Percentiles rank a stretch among this genome's conserved stretches.
Evolutionary conservation across 2,329 filamentous ascomycete species (phyloP).

Genomic region (Nemania diffusa): DNA sequence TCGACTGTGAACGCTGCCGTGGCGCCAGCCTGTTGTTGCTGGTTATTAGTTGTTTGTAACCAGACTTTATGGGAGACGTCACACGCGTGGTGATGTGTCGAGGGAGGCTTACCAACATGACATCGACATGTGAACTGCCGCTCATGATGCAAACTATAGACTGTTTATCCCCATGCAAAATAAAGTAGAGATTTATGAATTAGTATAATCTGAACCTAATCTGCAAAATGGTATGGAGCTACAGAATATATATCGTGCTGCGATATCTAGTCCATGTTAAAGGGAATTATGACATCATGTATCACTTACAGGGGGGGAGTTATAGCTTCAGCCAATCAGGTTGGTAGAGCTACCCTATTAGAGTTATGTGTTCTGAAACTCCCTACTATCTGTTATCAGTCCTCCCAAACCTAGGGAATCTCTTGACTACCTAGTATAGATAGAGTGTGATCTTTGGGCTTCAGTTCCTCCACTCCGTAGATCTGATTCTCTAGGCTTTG

Average conservation of each 20-base stretch:
- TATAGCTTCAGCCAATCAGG: conserved; percentile 26
- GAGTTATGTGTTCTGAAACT: not conserved
- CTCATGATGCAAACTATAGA: conserved; percentile 38
- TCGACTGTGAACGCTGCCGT: conserved; percentile 88
- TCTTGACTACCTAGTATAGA: too few species aligned
- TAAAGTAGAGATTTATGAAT: not conserved
- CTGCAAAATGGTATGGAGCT: not conserved
- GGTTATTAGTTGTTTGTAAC: conserved; percentile 15
- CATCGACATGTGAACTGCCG: conserved; percentile 44
- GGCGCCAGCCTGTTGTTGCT: conserved; percentile 76
- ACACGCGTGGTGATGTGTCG: not conserved
- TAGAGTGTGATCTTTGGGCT: too few species aligned
- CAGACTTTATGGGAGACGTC: not conserved
- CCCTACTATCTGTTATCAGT: too few species aligned
- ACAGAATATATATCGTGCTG: conserved; percentile 3
- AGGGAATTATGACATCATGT: conserved; percentile 30
- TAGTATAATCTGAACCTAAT: not conserved
- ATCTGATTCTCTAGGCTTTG: too few species aligned
- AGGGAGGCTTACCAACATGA: conserved; percentile 46
- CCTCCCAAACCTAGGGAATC: not conserved
- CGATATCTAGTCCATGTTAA: conserved; percentile 18
- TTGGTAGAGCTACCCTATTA: conserved; percentile 17
- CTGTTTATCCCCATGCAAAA: not conserved
- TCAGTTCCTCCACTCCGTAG: too few species aligned
- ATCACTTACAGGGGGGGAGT: not conserved